Evolutionary conservation across 768 basidiomycete genomes (phyloP).

Genomic region (Panellus pusillus): DNA sequence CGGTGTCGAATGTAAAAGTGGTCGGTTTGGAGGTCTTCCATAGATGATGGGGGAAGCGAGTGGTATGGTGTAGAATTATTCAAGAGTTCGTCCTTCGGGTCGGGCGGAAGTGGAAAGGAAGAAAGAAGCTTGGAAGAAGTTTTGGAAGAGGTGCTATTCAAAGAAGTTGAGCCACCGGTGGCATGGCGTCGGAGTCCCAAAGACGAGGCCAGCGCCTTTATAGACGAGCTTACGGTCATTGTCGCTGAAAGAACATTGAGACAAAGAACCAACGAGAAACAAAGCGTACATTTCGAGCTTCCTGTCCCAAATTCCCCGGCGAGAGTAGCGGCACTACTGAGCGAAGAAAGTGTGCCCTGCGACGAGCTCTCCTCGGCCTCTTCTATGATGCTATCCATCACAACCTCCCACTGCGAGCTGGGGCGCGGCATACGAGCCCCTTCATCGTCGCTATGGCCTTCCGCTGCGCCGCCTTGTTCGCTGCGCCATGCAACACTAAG

Average conservation of each 20-base stretch:
- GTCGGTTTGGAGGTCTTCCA: conserved; percentile 41
- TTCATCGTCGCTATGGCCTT: conserved; percentile 22
- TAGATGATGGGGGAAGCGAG: conserved; percentile 32
- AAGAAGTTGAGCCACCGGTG: conserved; percentile 25
- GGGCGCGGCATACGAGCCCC: conserved; percentile 48
- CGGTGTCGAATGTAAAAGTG: conserved; percentile 45
- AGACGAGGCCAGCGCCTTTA: conserved; percentile 75
- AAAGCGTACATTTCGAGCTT: conserved; percentile 55
- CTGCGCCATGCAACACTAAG: conserved; percentile 55
- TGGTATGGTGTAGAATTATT: conserved; percentile 45
- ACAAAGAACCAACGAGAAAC: conserved; percentile 9
- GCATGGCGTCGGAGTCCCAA: conserved; percentile 62
- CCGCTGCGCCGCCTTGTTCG: conserved; percentile 36
- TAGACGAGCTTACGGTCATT: conserved; percentile 67
- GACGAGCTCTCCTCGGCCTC: conserved; percentile 62
- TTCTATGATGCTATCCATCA: conserved; percentile 77
- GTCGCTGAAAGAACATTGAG: conserved; percentile 34
- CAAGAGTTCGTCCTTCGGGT: conserved; percentile 36
- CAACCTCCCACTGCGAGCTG: conserved; percentile 82
- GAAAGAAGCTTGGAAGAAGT: conserved; percentile 21
- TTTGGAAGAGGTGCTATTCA: conserved; percentile 23
- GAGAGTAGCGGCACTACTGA: conserved; percentile 31
- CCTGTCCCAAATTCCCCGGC: conserved; percentile 75
- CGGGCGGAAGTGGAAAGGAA: conserved; percentile 20
- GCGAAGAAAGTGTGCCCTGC: conserved; percentile 50